phyloP scores from a whole-genome alignment of 805 yeast species.

The Debaryomyces hansenii region DNA sequence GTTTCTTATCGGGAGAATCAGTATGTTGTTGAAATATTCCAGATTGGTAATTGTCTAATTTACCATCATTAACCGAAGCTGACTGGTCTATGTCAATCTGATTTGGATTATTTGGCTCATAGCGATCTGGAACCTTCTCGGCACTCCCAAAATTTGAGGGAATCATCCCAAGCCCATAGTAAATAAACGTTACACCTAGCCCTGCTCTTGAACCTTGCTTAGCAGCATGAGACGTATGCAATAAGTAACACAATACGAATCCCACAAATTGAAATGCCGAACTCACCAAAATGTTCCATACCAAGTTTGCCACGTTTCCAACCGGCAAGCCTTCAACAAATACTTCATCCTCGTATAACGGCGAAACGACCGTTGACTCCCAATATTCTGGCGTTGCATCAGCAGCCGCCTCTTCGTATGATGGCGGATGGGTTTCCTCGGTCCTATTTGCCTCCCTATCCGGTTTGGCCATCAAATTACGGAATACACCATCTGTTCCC shows the following conservation, averaged over 20 bases:
- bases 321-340: slow-evolving; percentile 95
- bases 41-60: slow-evolving; percentile 29
- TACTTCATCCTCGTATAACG: slow-evolving; percentile 82
- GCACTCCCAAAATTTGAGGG: slow-evolving; percentile 42
- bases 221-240: slow-evolving; percentile 97
- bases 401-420: slow-evolving; percentile 92
- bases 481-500: slow-evolving; percentile 85
- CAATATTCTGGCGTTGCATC: slow-evolving; percentile 96
- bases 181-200: slow-evolving; percentile 77
- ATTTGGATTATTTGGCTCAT: slow-evolving; percentile 36
- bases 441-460: slow-evolving; percentile 42
- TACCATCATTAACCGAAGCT: slow-evolving; percentile 24
- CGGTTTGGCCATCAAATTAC: slow-evolving; percentile 89
- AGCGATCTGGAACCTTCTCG: slow-evolving; percentile 31
- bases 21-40: slow-evolving; percentile 21
- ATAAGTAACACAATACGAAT: slow-evolving; percentile 80
- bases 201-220: slow-evolving; percentile 95
- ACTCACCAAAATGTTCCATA: slow-evolving; percentile 88
- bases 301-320: slow-evolving; percentile 81
- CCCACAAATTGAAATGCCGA: slow-evolving; percentile 94
- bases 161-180: slow-evolving; percentile 50
- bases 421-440: slow-evolving; percentile 61
- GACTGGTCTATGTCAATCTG: slow-evolving; percentile 28
- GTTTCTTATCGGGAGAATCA: slow-evolving; percentile 2
- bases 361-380: slow-evolving; percentile 83